Conservation (phyloP, 2,329 filamentous ascomycete genomes). For the Diaporthe aspalathi region DNA sequence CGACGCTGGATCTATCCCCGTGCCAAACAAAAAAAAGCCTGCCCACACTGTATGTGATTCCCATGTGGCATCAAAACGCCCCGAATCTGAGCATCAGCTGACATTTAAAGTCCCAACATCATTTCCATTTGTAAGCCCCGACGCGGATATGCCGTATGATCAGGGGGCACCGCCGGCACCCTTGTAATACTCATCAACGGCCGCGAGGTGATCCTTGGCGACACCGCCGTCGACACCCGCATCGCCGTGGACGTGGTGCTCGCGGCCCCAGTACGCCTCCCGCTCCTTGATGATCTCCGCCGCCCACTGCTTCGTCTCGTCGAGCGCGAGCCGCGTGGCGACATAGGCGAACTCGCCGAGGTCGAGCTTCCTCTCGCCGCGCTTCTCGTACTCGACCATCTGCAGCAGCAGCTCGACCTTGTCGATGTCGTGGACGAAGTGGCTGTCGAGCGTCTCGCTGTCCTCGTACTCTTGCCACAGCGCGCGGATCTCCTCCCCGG, state of each 20-base stretch:
- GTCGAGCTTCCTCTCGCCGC: constrained; percentile 73
- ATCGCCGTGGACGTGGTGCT: constrained; percentile 60
- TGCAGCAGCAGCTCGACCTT: constrained; percentile 96
- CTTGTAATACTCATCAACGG: constrained; percentile 64
- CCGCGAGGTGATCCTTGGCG: constrained; percentile 49
- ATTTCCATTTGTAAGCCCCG: accelerated
- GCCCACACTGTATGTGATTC: not conserved
- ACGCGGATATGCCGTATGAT: not conserved
- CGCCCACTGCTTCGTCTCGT: constrained; percentile 85
- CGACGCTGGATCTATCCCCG: not conserved
- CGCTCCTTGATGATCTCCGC: constrained; percentile 81
- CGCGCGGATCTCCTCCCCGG: constrained; percentile 77
- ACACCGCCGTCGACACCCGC: constrained; percentile 55
- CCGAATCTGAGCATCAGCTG: not conserved
- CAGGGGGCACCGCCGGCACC: constrained; percentile 38
- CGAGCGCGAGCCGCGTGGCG: constrained; percentile 75
- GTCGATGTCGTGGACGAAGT: constrained; percentile 96
- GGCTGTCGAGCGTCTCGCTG: constrained; percentile 81
- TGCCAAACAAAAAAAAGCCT: not conserved
- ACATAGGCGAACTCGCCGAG: constrained; percentile 90
- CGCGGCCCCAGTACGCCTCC: constrained; percentile 74
- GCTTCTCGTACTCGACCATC: constrained; percentile 95
- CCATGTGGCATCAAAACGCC: constrained; percentile 1
- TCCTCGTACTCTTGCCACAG: constrained; percentile 98
- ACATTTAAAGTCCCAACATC: not conserved